Base-by-base conservation (phyloP, 108 stramenopile genomes). In the Cyclostephanos invisitatus region DNA sequence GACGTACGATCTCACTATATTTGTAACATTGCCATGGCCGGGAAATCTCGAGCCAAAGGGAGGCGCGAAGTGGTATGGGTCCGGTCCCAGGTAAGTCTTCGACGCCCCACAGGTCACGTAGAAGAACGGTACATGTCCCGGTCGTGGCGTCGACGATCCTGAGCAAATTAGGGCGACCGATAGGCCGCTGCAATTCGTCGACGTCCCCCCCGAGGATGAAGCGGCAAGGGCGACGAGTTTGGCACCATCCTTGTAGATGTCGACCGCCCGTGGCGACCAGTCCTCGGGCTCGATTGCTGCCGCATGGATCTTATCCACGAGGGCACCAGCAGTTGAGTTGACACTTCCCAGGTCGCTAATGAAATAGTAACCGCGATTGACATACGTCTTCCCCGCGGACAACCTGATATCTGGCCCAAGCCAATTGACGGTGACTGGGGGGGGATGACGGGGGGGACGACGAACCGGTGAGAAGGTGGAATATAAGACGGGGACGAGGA, bases 1-100 rank as follows among this genome's bases (percentile, higher is more conserved):
- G 22, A 32, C 60, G 22, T 75, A 75, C 35, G 75, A 72, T 32
- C 67, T 60, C 17, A 75, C 46, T 5, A 51, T 32, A 17, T 72
- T 29, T 21, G 15, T 63, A 28, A 61, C 51, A 42, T 42, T 20
- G n/a, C 50, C 49, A 48, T 50, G 32, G 0, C 62, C 70, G 29
- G 70, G 70, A 50, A 72, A 72, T 7, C 18, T 61, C 21, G 58
- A 25, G 22, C 70, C 73, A 27, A 64, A 70, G 20, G 47, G 35
- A 27, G 75, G 75, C 6, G 67, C 40, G 25, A 71, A 72, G 15
- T 64, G 58, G 63, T 75, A 75, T 5, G 69, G 74, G 47, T 75
- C 62, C 53, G 61, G 38, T 11, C 75, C 75, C n/a, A 75, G 35
- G 32, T 72, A 64, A 28, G 17, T 62, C 18, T 6, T 37, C 27